A percentile compares a stretch with the other conserved stretches of the same genome.
Evolutionary conservation across 306 rosid genomes (phyloP).

Genomic region (Dryas drummondii): DNA sequence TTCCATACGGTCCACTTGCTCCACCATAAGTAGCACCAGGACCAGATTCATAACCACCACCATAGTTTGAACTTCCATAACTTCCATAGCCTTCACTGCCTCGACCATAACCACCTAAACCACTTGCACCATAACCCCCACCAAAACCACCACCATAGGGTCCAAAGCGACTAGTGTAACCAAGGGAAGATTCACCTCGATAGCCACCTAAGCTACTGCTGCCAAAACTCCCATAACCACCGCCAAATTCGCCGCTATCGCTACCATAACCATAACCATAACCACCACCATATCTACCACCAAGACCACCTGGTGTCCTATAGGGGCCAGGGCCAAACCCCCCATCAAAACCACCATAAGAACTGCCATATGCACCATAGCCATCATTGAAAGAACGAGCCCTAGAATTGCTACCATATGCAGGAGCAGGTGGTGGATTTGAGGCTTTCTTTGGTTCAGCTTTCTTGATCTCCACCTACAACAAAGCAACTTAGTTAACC

Average conservation of each 20-base stretch:
- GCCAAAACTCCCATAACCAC: constrained; percentile 57
- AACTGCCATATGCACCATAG: constrained; percentile 72
- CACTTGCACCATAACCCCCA: constrained; percentile 47
- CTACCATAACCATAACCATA: constrained; percentile 60
- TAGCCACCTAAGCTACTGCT: constrained; percentile 63
- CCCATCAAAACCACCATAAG: constrained; percentile 76
- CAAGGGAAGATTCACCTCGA: constrained; percentile 58
- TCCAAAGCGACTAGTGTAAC: constrained; percentile 54
- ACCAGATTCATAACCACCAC: constrained; percentile 56
- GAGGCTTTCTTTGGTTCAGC: constrained; percentile 99
- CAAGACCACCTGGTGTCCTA: constrained; percentile 76
- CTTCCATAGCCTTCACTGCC: constrained; percentile 58
- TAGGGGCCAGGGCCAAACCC: constrained; percentile 77
- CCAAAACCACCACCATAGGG: constrained; percentile 61
- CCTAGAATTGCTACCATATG: constrained; percentile 96
- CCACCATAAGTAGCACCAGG: constrained; percentile 60
- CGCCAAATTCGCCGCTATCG: constrained; percentile 52
- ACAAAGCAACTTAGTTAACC: constrained; percentile 94
- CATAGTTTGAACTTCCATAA: constrained; percentile 52
- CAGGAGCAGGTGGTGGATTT: constrained; percentile 78
- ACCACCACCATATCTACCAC: constrained; percentile 65
- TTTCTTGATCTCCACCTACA: constrained; percentile 99
- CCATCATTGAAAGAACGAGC: constrained; percentile 83
- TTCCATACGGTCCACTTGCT: constrained; percentile 58
- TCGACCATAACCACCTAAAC: constrained; percentile 64